phyloP scores from a whole-genome alignment of 139 green algal species.

The Chlamydomonas sp. region DNA sequence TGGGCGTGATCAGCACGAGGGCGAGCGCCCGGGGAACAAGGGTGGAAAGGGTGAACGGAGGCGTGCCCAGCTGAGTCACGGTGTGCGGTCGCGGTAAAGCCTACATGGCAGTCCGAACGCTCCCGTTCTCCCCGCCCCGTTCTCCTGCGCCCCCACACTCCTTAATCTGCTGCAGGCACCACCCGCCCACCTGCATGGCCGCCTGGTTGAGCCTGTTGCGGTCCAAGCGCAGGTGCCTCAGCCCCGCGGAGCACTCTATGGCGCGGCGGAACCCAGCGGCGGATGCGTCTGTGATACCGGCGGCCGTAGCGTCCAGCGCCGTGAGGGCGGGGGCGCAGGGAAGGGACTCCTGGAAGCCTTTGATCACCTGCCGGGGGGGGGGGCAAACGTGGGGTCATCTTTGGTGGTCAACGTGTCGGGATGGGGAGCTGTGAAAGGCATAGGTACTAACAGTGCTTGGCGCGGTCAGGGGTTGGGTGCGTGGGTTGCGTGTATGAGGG shows the following conservation, averaged over 20 bases:
- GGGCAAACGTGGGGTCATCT: background rate
- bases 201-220: conserved; percentile 3
- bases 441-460: too few relatives aligned
- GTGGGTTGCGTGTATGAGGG: too few relatives aligned
- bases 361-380: background rate
- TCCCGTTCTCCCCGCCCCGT: too few relatives aligned
- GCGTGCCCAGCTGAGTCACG: too few relatives aligned
- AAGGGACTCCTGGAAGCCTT: conserved; percentile 1
- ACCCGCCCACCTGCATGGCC: background rate
- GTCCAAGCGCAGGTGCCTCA: background rate
- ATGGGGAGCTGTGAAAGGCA: background rate
- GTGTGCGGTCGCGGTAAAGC: too few relatives aligned
- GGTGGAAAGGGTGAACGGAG: too few relatives aligned
- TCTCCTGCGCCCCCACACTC: background rate
- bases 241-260: background rate
- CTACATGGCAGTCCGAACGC: too few relatives aligned
- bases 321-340: background rate
- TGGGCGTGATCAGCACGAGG: too few relatives aligned
- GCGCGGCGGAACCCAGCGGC: background rate
- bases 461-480: too few relatives aligned
- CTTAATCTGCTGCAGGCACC: background rate
- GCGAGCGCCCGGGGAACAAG: too few relatives aligned
- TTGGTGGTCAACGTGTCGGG: background rate
- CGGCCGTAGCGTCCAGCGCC: background rate
- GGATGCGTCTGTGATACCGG: background rate